Evolutionary conservation across 768 basidiomycete genomes (phyloP).

Genomic region (Podaxis pistillaris): DNA sequence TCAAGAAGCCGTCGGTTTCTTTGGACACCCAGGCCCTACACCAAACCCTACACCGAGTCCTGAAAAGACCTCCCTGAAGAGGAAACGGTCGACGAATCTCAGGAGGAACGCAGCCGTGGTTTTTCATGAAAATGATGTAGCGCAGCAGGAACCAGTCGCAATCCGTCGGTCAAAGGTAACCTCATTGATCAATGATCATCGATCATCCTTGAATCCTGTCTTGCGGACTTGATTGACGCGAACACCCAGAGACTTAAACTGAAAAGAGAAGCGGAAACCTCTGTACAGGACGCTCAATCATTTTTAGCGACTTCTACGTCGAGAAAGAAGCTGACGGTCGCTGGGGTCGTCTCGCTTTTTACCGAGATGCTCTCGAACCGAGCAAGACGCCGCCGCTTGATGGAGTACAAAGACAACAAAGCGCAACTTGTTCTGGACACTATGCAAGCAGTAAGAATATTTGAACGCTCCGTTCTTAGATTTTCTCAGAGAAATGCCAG

Average conservation of each 20-base stretch:
- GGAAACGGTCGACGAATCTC: not conserved
- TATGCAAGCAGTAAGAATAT: conserved; percentile 10
- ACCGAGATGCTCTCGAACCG: conserved; percentile 5
- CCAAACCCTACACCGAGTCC: not conserved
- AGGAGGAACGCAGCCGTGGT: not conserved
- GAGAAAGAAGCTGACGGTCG: conserved; percentile 1
- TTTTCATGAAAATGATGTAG: not conserved
- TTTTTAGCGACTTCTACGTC: not conserved
- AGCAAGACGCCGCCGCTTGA: not conserved
- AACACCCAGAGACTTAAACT: conserved; percentile 1
- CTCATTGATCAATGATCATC: not conserved
- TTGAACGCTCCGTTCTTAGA: not conserved
- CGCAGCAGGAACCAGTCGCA: not conserved
- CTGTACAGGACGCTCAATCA: not conserved
- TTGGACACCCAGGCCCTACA: conserved; percentile 7
- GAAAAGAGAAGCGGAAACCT: not conserved
- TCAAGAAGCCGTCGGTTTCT: not conserved
- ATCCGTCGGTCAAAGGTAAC: conserved; percentile 3
- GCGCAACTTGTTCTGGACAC: conserved; percentile 12
- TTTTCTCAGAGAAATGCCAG: not conserved
- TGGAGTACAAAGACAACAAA: conserved; percentile 4
- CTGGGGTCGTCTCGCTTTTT: conserved; percentile 1
- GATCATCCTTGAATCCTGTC: no score
- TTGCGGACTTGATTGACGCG: not conserved
- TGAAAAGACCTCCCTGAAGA: not conserved